phyloP scores from a whole-genome alignment of 2,329 filamentous ascomycete species.

The Diaporthe caulivora region DNA sequence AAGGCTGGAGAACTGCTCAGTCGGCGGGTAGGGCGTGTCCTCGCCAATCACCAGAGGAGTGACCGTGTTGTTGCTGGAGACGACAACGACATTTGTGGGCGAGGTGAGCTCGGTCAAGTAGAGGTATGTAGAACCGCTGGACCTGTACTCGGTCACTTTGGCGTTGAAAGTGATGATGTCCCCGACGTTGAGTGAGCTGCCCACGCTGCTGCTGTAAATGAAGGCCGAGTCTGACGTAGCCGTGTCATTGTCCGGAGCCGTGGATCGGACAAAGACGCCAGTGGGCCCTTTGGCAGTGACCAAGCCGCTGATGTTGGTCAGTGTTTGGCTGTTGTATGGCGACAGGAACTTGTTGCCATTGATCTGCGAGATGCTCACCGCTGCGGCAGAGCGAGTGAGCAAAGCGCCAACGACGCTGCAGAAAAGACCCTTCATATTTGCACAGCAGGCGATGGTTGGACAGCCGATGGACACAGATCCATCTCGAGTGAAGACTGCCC shows the following conservation, averaged over 20 bases:
- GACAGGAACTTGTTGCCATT: conserved; percentile 76
- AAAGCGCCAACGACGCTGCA: conserved; percentile 11
- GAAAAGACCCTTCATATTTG: conserved; percentile 3
- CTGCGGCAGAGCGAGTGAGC: conserved; percentile 43
- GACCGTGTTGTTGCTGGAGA: conserved; percentile 67
- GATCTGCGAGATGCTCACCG: conserved; percentile 70
- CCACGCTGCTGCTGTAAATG: conserved; percentile 68
- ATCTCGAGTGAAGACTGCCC: not conserved
- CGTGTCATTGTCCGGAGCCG: conserved; percentile 65
- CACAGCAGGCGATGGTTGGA: not conserved
- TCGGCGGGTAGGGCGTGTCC: conserved; percentile 69
- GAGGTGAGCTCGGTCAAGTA: conserved; percentile 73
- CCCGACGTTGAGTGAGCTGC: conserved; percentile 68
- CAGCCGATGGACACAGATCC: not conserved
- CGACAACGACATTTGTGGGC: conserved; percentile 64
- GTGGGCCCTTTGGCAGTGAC: conserved; percentile 72
- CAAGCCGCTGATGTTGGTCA: conserved; percentile 72
- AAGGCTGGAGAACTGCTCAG: conserved; percentile 69
- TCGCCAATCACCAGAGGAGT: conserved; percentile 71
- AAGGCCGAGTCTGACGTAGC: conserved; percentile 75
- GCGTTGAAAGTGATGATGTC: conserved; percentile 73
- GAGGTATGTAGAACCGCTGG: conserved; percentile 63
- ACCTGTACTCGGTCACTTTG: conserved; percentile 69
- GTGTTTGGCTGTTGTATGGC: conserved; percentile 66
- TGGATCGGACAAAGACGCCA: conserved; percentile 75